Base-by-base conservation (phyloP, 2,329 filamentous ascomycete species). In the Fusarium udum region DNA sequence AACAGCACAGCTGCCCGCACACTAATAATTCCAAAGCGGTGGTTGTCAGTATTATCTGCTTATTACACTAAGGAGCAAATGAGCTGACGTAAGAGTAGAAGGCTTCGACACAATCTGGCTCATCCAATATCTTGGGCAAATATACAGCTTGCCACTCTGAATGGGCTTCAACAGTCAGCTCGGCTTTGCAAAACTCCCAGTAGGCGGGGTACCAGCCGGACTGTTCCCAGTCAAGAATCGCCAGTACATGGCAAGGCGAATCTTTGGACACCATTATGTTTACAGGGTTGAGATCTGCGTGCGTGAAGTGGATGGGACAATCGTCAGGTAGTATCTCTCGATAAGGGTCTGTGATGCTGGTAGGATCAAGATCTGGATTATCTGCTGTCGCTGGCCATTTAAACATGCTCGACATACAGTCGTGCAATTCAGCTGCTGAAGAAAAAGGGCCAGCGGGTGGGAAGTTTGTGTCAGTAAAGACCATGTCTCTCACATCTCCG, bases 221-320 rank as follows among this genome's bases (percentile, higher is more conserved):
- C 11, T 53, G n/a, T 20, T 53, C 46, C 37, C 46, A 53, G 24
- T 61, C 36, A 52, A 61, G 6, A 32, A 60, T 52, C 1, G 45
- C 28, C 22, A 61, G 26, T 14, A 53, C 4, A 20, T 11, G 24
- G 28, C 46, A 61, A 34, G 46, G 58, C 18, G 63, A 56, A 13
- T 43, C 46, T 28, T 53, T 11, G 3, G 59, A 61, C 7, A 76
- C 72, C 43, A 72, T 48, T 16, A 72, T 69, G 31, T 74, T 74
- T 14, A 60, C 28, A 24, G 67, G 70, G 24, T 71, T 57, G 1
- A 76, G 52, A 43, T 75, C 74, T 4, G 56, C 64, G 22, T 75
- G 72, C 1, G 70, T 72, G 24, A 72, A 75, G 8, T 58, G 43
- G 9, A 68, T 43, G 5, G 13, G 14, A n/a, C 48, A 39, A 31